Evolutionary conservation across 2,329 filamentous ascomycete genomes (phyloP), one percentile per base, ranked within the genome.

Genomic region (Trichoderma sp.): DNA sequence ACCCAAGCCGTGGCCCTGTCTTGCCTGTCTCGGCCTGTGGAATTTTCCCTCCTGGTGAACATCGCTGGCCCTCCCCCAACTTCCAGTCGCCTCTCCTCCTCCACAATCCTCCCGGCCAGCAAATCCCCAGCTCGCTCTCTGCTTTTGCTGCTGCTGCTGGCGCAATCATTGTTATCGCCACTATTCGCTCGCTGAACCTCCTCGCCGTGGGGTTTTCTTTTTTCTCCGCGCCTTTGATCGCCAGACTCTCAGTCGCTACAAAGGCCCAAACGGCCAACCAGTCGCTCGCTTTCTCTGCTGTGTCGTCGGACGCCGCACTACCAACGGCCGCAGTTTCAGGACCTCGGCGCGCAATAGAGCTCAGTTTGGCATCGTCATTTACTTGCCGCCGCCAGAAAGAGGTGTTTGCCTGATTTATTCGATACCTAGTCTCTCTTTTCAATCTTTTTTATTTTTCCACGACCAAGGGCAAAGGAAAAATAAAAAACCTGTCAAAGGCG

Each of bases 21-120:
- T 61, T 68, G 56, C 40, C 65, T 61, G 65, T 61, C 65, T 68
- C 57, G 57, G 58, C 27, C 58, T 68, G 56, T 60, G 65, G 65
- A 68, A 60, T 68, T 68, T 68, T 68, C 65, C 65, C 65, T 68
- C 59, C 67, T 53, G 59, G 59, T 61, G 67, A 69, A 63, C 58
- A 63, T 63, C 37, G 40, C 57, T 37, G 58, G 58, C 66, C 35
- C 55, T 67, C 55, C 64, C 64, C 58, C 65, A 68, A 57, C 65
- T 43, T 43, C 35, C 57, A 40, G 31, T 55, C 57, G 53, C 40
- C 55, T 67, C 55, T 52, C 49, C 61, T 64, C 61, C 37, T 67
- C 64, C 40, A 49, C 37, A 27, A 31, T 31, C 43, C 47, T 49
- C 57, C 49, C 65, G 55, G 56, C 65, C 65, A 55, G 65, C 57